Evolutionary conservation across 2,329 filamentous ascomycete genomes (phyloP).

Genomic region (Scedosporium dehoogii): DNA sequence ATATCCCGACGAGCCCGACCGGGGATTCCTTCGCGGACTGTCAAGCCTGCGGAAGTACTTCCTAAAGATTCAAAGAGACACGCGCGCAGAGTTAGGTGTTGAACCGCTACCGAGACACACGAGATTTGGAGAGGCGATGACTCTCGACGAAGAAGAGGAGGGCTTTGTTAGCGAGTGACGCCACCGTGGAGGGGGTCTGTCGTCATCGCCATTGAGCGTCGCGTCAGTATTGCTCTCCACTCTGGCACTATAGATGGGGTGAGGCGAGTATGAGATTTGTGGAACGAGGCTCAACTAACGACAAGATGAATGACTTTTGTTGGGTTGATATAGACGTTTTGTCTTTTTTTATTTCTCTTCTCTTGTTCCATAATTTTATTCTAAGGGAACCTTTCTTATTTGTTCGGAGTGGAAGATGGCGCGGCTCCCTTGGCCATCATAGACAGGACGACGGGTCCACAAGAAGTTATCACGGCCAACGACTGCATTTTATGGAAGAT

Average conservation of each 20-base stretch:
- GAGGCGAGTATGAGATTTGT: background rate
- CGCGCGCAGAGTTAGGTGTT: constrained; percentile 44
- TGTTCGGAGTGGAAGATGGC: constrained; percentile 3
- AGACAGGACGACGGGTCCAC: background rate
- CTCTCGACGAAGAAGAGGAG: constrained; percentile 21
- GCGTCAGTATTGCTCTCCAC: constrained; percentile 1
- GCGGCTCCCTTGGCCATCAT: background rate
- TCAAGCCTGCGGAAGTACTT: constrained; percentile 75
- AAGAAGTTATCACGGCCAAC: background rate
- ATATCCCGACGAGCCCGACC: constrained; percentile 71
- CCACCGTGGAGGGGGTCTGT: constrained; percentile 1
- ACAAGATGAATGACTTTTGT: background rate
- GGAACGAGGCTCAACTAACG: background rate
- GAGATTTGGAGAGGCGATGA: constrained; percentile 12
- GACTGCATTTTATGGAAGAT: background rate
- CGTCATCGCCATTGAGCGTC: constrained; percentile 1
- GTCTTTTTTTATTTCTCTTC: constrained; percentile 1
- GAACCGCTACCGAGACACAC: constrained; percentile 20
- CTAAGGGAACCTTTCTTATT: constrained; percentile 9
- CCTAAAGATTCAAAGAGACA: constrained; percentile 73
- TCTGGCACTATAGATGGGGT: background rate
- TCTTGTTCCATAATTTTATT: background rate
- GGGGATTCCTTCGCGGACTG: constrained; percentile 80
- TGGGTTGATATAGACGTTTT: background rate
- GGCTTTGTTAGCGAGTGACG: constrained; percentile 23